Evolutionary conservation across 2,329 filamentous ascomycete genomes (phyloP).

Genomic region (Nemania sp.): DNA sequence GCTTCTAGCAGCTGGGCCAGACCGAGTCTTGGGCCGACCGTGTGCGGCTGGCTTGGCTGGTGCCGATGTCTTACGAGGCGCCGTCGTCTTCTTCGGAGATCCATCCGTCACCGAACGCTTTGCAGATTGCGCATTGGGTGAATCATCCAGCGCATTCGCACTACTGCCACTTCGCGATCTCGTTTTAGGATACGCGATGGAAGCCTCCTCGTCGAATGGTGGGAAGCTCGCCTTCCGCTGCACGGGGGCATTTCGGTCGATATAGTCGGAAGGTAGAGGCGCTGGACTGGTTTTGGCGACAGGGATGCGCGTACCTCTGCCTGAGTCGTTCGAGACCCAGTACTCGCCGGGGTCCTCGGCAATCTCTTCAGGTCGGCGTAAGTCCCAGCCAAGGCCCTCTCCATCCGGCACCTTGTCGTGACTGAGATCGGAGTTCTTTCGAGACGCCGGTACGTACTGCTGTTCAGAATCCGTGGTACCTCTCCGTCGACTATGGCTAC

Average conservation of each 20-base stretch:
- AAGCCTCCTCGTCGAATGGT: slow-evolving; percentile 57
- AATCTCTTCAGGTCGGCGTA: slow-evolving; percentile 77
- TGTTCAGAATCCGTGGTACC: slow-evolving; percentile 39
- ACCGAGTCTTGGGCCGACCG: slow-evolving; percentile 65
- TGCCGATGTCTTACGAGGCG: slow-evolving; percentile 51
- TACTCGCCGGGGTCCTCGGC: slow-evolving; percentile 61
- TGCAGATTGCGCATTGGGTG: slow-evolving; percentile 35
- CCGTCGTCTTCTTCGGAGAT: slow-evolving; percentile 57
- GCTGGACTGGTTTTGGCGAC: slow-evolving; percentile 78
- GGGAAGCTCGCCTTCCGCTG: slow-evolving; percentile 63
- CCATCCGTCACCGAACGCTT: slow-evolving; percentile 52
- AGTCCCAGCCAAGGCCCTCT: slow-evolving; percentile 65
- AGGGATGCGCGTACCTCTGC: slow-evolving; percentile 80
- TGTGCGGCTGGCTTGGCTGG: slow-evolving; percentile 47
- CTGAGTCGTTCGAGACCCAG: slow-evolving; percentile 54
- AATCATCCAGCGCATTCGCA: slow-evolving; percentile 58
- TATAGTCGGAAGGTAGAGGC: slow-evolving; percentile 70
- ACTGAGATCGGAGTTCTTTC: slow-evolving; percentile 51
- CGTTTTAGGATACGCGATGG: slow-evolving; percentile 61
- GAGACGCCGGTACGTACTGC: slow-evolving; percentile 40
- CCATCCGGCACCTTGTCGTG: slow-evolving; percentile 45
- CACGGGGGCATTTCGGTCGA: slow-evolving; percentile 73
- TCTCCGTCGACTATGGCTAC: slow-evolving; percentile 44
- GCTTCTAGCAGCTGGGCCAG: slow-evolving; percentile 54
- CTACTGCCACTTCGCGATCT: slow-evolving; percentile 71